Percentiles rank a stretch among this genome's conserved stretches.
Conservation (phyloP, 345 rosid species). For the Gossypium ekmanianum region DNA sequence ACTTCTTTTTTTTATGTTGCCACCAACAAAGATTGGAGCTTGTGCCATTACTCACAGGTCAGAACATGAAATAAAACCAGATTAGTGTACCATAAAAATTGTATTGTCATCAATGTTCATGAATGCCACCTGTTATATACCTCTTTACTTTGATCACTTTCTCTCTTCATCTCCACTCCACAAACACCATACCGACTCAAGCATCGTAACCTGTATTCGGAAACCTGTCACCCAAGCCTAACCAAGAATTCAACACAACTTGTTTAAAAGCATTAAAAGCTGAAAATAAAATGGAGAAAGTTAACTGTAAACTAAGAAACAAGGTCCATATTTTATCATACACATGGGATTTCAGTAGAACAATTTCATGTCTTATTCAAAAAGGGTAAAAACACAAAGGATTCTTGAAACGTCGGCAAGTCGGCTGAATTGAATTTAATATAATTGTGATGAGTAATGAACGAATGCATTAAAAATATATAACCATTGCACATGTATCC, state of each 20-base stretch:
- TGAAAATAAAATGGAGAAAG: not conserved
- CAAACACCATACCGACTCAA: too few species aligned
- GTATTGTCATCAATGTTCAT: not conserved
- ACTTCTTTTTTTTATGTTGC: not conserved
- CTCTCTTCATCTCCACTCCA: not conserved
- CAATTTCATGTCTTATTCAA: not conserved
- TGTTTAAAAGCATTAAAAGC: not conserved
- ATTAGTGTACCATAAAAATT: not conserved
- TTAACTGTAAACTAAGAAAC: not conserved
- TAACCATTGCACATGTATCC: constrained; percentile 20
- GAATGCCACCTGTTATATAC: constrained; percentile 3
- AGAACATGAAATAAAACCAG: not conserved
- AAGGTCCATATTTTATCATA: not conserved
- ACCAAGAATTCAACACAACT: not conserved
- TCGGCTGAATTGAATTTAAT: constrained; percentile 17
- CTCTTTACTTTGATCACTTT: not conserved
- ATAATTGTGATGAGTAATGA: constrained; percentile 3
- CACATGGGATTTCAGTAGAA: not conserved
- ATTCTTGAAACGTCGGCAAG: not conserved
- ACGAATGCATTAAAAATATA: constrained; percentile 10
- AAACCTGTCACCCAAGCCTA: too few species aligned
- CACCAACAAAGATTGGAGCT: not conserved
- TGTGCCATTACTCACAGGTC: not conserved
- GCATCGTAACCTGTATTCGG: too few species aligned
- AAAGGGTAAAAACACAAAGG: not conserved